These are phyloP conservation scores for Thelephora ganbajun DNA, from an alignment of 768 basidiomycete genomes.

Conservation along the genomic window DNA sequence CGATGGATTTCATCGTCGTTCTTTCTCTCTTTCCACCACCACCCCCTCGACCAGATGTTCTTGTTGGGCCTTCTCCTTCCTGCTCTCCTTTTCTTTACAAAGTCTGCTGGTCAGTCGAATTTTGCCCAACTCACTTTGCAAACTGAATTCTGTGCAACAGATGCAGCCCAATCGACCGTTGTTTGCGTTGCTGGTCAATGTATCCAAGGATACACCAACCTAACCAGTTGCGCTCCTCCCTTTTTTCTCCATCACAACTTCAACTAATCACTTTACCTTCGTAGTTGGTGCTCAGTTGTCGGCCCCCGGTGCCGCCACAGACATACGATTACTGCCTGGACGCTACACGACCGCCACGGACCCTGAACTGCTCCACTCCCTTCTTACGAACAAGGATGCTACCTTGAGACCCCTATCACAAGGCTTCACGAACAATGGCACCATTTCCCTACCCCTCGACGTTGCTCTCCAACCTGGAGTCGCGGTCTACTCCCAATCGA, in stretches of 20 bases:
- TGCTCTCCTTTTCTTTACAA: constrained; percentile 21
- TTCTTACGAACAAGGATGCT: neutral
- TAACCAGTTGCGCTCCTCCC: constrained; percentile 31
- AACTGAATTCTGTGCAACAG: constrained; percentile 3
- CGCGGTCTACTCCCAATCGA: constrained; percentile 42
- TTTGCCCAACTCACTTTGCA: neutral
- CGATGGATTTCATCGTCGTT: too few relatives aligned
- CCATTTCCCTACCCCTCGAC: constrained; percentile 50
- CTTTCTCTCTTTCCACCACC: constrained; percentile 10
- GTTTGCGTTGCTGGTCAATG: constrained; percentile 86
- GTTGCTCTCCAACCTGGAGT: constrained; percentile 56
- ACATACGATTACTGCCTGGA: constrained; percentile 58
- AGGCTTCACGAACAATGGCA: constrained; percentile 48
- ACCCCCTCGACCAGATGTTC: constrained; percentile 19
- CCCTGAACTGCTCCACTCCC: constrained; percentile 41
- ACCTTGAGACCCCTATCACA: constrained; percentile 23
- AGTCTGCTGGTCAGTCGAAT: constrained; percentile 22
- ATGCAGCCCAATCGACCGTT: constrained; percentile 41
- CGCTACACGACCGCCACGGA: constrained; percentile 60
- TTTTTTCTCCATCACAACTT: constrained; percentile 6
- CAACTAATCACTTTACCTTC: constrained; percentile 1
- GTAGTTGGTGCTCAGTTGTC: constrained; percentile 61
- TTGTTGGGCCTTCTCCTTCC: constrained; percentile 20
- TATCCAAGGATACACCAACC: constrained; percentile 65
- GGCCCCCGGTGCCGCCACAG: constrained; percentile 34